Percentiles rank a stretch among this genome's conserved stretches.
Conservation (phyloP, 2,329 filamentous ascomycete species). For the Orbilia ellipsospora region DNA sequence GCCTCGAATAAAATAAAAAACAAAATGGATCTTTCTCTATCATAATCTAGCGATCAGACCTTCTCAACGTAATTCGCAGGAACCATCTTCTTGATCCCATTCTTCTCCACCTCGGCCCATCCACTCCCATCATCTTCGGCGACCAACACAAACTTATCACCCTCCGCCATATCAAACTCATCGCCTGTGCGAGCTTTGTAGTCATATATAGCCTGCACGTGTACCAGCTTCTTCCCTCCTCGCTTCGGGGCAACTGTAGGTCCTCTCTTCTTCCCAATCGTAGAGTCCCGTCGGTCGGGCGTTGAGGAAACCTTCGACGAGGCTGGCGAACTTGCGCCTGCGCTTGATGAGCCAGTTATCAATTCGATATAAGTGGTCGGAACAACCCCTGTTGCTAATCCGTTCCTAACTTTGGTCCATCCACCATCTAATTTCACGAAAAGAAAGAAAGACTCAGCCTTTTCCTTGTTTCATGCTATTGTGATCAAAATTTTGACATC, state of each 20-base stretch:
- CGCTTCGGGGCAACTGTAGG: constrained; percentile 89
- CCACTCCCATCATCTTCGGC: constrained; percentile 90
- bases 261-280: constrained; percentile 79
- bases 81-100: constrained; percentile 85
- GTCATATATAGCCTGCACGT: constrained; percentile 92
- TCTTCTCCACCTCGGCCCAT: constrained; percentile 96
- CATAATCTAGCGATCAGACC: constrained; percentile 64
- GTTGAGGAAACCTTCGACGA: constrained; percentile 62
- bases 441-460: no score
- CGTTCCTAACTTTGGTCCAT: constrained; percentile 85
- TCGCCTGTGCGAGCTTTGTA: constrained; percentile 86
- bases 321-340: constrained; percentile 58
- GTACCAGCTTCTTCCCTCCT: constrained; percentile 91
- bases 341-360: constrained; percentile 57
- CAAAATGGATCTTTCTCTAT: background rate
- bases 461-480: no score
- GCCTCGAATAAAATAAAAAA: background rate
- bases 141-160: constrained; percentile 89
- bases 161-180: constrained; percentile 90
- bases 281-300: constrained; percentile 56
- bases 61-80: constrained; percentile 92
- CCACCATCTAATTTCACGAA: constrained; percentile 64
- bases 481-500: no score
- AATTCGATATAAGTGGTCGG: constrained; percentile 86
- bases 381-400: constrained; percentile 83